Base-by-base conservation (phyloP, 2,329 filamentous ascomycete genomes). In the Parafenestella ontariensis region DNA sequence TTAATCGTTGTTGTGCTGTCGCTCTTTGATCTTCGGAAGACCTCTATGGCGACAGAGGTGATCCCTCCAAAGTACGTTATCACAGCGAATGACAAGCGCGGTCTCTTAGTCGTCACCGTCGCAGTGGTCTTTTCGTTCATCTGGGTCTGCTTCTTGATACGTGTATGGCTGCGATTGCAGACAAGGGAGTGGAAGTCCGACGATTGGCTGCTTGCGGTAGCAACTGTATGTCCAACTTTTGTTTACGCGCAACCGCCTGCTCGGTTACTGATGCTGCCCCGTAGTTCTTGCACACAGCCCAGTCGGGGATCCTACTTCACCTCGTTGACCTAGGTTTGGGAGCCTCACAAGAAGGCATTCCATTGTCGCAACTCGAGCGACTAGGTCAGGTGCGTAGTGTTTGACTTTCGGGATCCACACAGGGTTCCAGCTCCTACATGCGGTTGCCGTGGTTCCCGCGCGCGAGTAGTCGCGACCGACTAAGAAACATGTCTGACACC, bases 81-180 rank as follows among this genome's bases (percentile, higher is more conserved):
- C 52, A 69, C 66, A 7, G 58, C 56, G 2, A 40, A 67, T 49
- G 70, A 74, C 49, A 72, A 73, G 52, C 64, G 70, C 15, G 71
- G 70, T n/a, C 55, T 75, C n/a, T 61, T 75, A 8, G 64, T 71
- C 8, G 66, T 74, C 24, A 67, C 67, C 0, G 68, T 66, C 17
- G 67, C 61, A 10, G 52, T 59, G 3, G 68, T 66, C 3, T 43
- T 72, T 21, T 64, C 65, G 6, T 75, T 73, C 51, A 63, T 73
- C 10, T 65, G 65, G 60, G 56, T 59, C 1, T 75, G 71, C 44
- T 66, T 68, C 13, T 24, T 68, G 26, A 72, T 75, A 3, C 64
- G 72, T 21, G 46, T 70, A 36, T 74, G 66, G 61, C 45, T 73
- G 43, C 66, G 70, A n/a, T 45, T 48, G 8, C 60, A 66, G 31